Conservation (phyloP, 176 grass and related monocot species). For the Secale cereale region DNA sequence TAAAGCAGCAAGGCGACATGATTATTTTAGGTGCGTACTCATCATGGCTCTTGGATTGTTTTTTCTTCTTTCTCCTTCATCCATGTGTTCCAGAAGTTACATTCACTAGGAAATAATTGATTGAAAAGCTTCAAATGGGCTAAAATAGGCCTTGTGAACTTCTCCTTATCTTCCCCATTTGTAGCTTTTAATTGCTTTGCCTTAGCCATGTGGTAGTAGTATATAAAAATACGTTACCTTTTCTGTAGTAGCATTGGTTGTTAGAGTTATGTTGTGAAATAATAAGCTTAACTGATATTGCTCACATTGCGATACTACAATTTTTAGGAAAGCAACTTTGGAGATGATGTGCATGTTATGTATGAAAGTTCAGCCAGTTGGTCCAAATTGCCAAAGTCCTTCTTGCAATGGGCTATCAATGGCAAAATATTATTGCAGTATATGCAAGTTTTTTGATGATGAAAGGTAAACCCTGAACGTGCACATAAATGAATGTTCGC, state of each 20-base stretch:
- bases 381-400: constrained; percentile 55
- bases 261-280: neutral
- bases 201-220: too few relatives aligned
- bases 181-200: neutral
- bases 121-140: neutral
- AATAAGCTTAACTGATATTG: neutral
- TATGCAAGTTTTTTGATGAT: constrained; percentile 96
- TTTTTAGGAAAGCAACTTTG: constrained; percentile 65
- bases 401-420: constrained; percentile 71
- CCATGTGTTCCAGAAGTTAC: constrained; percentile 7
- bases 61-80: neutral
- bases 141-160: neutral
- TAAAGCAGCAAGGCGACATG: neutral
- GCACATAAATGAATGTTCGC: neutral
- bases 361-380: constrained; percentile 68
- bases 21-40: neutral
- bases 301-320: constrained; percentile 21
- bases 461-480: constrained; percentile 49
- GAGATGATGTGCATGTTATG: constrained; percentile 98
- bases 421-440: constrained; percentile 81
- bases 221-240: neutral
- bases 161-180: neutral
- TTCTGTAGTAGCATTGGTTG: neutral
- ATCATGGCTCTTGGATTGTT: neutral
- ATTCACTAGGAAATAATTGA: neutral